Conservation (phyloP, 768 basidiomycete species). For the Cantharellus anzutake region DNA sequence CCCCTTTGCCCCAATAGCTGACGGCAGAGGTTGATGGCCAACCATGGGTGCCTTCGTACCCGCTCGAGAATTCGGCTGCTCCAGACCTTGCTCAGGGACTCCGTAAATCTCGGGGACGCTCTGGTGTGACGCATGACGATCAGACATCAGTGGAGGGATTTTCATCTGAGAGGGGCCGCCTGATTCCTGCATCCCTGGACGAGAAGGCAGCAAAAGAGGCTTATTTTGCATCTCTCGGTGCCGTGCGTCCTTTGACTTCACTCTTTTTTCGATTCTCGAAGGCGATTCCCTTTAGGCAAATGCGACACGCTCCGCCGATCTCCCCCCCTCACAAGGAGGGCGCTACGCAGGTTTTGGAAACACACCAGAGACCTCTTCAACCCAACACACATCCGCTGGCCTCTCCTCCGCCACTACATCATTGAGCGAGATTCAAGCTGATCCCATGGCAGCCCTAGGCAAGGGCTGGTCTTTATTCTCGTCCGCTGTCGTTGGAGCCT, state of each 20-base stretch:
- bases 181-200: conserved; percentile 16
- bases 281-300: conserved; percentile 27
- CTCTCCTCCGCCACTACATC: conserved; percentile 70
- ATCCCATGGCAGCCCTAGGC: conserved; percentile 64
- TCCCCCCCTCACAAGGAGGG: conserved; percentile 89
- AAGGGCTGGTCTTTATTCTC: conserved; percentile 98
- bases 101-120: conserved; percentile 54
- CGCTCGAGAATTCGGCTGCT: conserved; percentile 33
- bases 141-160: no score
- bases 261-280: background rate
- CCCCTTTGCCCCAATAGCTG: conserved; percentile 29
- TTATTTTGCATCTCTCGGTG: conserved; percentile 72
- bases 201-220: conserved; percentile 70
- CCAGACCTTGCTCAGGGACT: conserved; percentile 66
- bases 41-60: conserved; percentile 63
- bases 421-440: conserved; percentile 64
- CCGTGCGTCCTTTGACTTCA: conserved; percentile 10
- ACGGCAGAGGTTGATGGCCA: conserved; percentile 56
- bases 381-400: conserved; percentile 45
- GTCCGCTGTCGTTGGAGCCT: conserved; percentile 61
- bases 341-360: conserved; percentile 86
- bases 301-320: conserved; percentile 48
- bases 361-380: conserved; percentile 41
- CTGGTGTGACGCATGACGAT: background rate
- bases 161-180: no score